Evolutionary conservation across 495 filamentous ascomycete species (phyloP), one percentile per base, ranked within the genome.

Genomic region (Melanomma pulvis-pyrius): DNA sequence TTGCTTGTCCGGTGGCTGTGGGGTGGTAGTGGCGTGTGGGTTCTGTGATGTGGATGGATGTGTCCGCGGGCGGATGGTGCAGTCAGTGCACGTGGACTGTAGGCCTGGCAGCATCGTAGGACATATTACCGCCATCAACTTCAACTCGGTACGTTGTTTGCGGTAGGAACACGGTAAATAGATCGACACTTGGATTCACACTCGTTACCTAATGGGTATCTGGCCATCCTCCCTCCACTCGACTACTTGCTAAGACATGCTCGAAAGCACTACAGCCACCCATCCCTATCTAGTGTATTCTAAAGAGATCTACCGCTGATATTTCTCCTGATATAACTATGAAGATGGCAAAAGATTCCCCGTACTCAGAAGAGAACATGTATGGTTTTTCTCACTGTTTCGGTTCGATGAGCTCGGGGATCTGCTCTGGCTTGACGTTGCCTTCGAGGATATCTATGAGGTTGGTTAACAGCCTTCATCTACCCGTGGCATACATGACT

Each of bases 381-480:
- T 3, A 44, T 44, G 17, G 8, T 44, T 15, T 15, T 2, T 11
- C n/a, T 17, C 41, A 57, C 15, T 57, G 15, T 53, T 72, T 72
- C 19, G 68, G 59, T 60, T 78, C 75, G 46, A 79, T 76, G 17
- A 79, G 51, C 28, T 75, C 59, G 6, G 79, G 79, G 54, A 81
- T 79, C 49, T 81, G 73, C 56, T 79, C 73, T 15, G 74, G 74
- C 69, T 76, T 77, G 11, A 61, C 69, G 25, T 75, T 79, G 53
- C 79, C 79, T 68, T 80, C 77, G 11, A 81, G 67, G 61, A 81
- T 80, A 39, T 74, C 74, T 77, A 28, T 50, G n/a, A 11, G 11
- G 39, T 11, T 50, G 25, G 44, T 49, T 44, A 69, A 47, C 28
- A 34, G 2, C 24, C 1, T 7, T 47, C 9, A 44, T 22, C 26